Evolutionary conservation across 2,329 filamentous ascomycete genomes (phyloP), one percentile per base, ranked within the genome.

Genomic region (Chaetomium olivaceum): DNA sequence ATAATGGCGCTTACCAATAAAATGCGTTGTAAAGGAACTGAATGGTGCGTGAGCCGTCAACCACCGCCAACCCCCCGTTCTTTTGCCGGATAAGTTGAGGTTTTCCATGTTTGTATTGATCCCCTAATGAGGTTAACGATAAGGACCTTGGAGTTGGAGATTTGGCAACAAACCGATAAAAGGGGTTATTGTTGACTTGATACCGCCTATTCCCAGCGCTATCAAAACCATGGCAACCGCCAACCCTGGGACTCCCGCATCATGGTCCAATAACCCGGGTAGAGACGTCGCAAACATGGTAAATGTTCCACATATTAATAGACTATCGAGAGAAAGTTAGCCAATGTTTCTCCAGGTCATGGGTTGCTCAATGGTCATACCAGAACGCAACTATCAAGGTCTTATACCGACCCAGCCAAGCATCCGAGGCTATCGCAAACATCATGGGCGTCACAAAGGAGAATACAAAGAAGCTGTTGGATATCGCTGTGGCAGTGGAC

Each of bases 141-240:
- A 9, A 3, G 6, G 1, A 48, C 3, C 4, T n/a, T n/a, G 46
- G 7, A 48, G 46, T 23, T 48, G 46, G n/a, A 23, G 8, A 1
- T 9, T 6, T 12, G 46, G 11, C 7, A 23, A 48, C 46, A 11
- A 48, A 51, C 82, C 56, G 23, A 83, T 82, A 61, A 78, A 72
- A 3, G 71, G 69, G 5, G 66, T 67, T 19, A 71, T 64, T 69
- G 86, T 87, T 66, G 83, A 82, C 76, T 87, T 87, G 77, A 87
- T 85, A 56, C 82, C 83, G 71, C 85, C 86, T 21, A 83, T 85
- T 60, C 85, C 86, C 14, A 88, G 73, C 67, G 85, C 86, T 69
- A 87, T 84, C 68, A 88, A 74, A 65, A 88, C 75, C 68, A 88
- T 80, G 11, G 85, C 79, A 16, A 81, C 76, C 57, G 86, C 77